Conservation (phyloP, 257 asterid genomes). For the Linaria vulgaris region DNA sequence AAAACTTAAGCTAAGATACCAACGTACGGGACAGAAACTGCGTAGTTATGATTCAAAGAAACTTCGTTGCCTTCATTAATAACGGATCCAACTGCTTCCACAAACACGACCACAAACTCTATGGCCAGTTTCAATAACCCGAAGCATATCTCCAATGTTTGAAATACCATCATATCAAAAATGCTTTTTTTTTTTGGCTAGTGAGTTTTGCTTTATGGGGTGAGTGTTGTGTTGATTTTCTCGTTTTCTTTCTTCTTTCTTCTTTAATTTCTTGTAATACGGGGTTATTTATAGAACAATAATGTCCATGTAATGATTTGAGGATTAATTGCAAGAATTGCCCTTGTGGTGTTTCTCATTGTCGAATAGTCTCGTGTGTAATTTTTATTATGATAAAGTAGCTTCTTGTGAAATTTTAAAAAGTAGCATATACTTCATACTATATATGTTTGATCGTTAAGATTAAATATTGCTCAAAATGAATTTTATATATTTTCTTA, state of each 20-base stretch:
- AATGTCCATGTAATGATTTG: neutral
- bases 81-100: constrained; percentile 42
- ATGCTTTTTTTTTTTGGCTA: neutral
- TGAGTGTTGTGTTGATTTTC: neutral
- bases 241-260: neutral
- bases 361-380: too few species aligned
- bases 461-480: constrained; percentile 1
- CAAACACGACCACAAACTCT: constrained; percentile 40
- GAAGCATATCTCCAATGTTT: constrained; percentile 49
- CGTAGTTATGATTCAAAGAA: constrained; percentile 15
- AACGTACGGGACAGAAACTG: constrained; percentile 38
- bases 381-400: too few species aligned
- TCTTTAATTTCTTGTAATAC: constrained; percentile 12
- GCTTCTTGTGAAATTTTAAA: too few species aligned
- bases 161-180: constrained; percentile 38
- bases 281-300: constrained; percentile 18
- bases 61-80: constrained; percentile 21
- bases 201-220: too few species aligned
- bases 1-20: constrained; percentile 55
- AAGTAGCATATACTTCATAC: too few species aligned
- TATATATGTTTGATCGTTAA: neutral
- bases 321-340: too few species aligned
- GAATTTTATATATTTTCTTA: too few species aligned
- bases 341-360: too few species aligned
- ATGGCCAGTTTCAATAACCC: constrained; percentile 42